Base-by-base conservation (phyloP, 2,329 filamentous ascomycete genomes). In the Sclerotinia borealis region DNA sequence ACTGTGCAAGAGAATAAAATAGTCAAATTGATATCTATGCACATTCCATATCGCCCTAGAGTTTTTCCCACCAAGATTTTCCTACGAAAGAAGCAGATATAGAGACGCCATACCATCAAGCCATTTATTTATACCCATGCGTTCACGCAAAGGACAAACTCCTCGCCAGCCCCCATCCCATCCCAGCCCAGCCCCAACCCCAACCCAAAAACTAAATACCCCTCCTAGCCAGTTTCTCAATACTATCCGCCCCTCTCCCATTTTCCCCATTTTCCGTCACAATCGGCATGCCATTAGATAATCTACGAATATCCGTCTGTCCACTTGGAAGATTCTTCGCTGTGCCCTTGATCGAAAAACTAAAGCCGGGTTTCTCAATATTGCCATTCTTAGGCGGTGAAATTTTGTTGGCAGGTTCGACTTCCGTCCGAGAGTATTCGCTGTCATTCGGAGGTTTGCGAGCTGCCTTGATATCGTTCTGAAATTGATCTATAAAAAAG, bases 251-350 rank as follows among this genome's bases (percentile, higher is more conserved):
- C 4, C 6, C 48, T 5, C 9, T 41, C 6, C 15, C 29, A 36
- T 39, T 39, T 4, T 19, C 34, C 7, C 9, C 29, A 2, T 3
- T n/a, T 17, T 22, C n/a, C 5, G 13, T 8, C 25, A 41, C 43
- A 61, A 41, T 19, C 19, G 39, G 41, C 64, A 55, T 47, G 8
- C 19, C 43, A 25, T n/a, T 61, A 36, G 19, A 48, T 39, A 63
- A 34, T 8, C 29, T 51, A 39, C 54, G 37, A 17, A 63, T 8
- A 49, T 5, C 31, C 8, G 27, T 10, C 25, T 17, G 15, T 29
- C 13, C 27, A n/a, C 22, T 13, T 10, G 19, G 31, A 11, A 8
- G 3, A 10, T 19, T 31, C 9, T 31, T 2, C 13, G 15, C 47
- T n/a, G n/a, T n/a, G 2, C 25, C 45, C 4, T 51, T 25, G 11